Base-by-base conservation (phyloP, 768 basidiomycete species). In the Russula foetens region DNA sequence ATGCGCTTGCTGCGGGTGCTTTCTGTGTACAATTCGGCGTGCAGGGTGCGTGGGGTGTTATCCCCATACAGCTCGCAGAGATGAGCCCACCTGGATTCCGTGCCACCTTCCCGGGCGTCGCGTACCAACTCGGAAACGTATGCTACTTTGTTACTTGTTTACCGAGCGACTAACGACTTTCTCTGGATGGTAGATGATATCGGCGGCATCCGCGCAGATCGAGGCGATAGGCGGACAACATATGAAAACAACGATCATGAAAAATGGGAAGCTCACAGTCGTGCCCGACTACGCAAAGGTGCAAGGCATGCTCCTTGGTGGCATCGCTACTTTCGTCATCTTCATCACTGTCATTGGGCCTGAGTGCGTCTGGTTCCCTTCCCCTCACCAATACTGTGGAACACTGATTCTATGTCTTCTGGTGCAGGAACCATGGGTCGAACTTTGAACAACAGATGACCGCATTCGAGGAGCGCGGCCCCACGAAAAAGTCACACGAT, bases 261-360 rank as follows among this genome's bases (percentile, higher is more conserved):
- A 58, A 51, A 39, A 70, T 51, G 68, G 72, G 6, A 46, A 66
- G 7, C 69, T 69, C 4, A 66, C 63, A 33, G 61, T 59, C n/a
- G 76, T 75, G 8, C 72, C 78, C 11, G 76, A 81, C 65, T 81
- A 80, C 57, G 79, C 76, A 15, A 77, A 71, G 23, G 89, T 90
- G 5, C 89, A 92, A 75, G 90, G 89, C 43, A 93, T 98, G 68
- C 77, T 98, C 39, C 86, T 97, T 48, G 94, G 93, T 8, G 78
- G 81, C 26, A 87, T 97, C 21, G 78, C 89, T 1, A 85, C 83
- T 0, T 95, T 87, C 64, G 83, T 91, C 45, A 72, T 96, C 47
- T 29, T 92, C 68, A 79, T 90, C 67, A 86, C 86, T 14, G 74
- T 92, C 63, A 71, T 96, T 58, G 94, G 93, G 3, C 86, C 89